phyloP scores from a whole-genome alignment of 2,329 filamentous ascomycete species.

The Penicillium sp. region DNA sequence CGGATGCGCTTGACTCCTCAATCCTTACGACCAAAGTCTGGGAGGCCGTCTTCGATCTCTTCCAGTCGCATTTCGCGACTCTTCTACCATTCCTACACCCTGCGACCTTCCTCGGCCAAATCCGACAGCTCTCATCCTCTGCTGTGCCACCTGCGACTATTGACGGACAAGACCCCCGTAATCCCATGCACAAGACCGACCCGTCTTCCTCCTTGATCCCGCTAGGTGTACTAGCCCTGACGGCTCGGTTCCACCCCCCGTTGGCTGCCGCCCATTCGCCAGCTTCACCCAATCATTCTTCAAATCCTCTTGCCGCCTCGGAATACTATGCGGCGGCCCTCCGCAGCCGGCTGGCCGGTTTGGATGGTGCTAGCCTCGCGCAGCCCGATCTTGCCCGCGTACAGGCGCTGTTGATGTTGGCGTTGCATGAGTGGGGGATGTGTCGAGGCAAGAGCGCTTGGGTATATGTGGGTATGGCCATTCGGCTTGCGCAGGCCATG shows the following conservation, averaged over 20 bases:
- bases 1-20: conserved; percentile 51
- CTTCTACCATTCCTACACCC: conserved; percentile 59
- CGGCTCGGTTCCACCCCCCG: conserved; percentile 54
- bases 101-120: conserved; percentile 53
- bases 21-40: conserved; percentile 56
- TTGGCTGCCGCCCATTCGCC: conserved; percentile 52
- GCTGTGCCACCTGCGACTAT: conserved; percentile 14
- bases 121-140: conserved; percentile 39
- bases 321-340: conserved; percentile 57
- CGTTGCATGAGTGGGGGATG: conserved; percentile 59
- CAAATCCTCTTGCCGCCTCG: conserved; percentile 52
- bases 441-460: conserved; percentile 54
- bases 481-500: conserved; percentile 47
- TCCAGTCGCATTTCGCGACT: conserved; percentile 57
- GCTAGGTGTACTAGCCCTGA: conserved; percentile 56
- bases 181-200: conserved; percentile 34
- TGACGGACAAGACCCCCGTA: conserved; percentile 31
- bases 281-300: conserved; percentile 40
- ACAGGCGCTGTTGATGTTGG: conserved; percentile 57
- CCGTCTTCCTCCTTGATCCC: conserved; percentile 50
- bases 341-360: conserved; percentile 47
- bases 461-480: conserved; percentile 49
- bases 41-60: conserved; percentile 59
- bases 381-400: conserved; percentile 50
- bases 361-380: conserved; percentile 43